Evolutionary conservation across 306 rosid genomes (phyloP).

Genomic region (Casuarina cunninghamiana): DNA sequence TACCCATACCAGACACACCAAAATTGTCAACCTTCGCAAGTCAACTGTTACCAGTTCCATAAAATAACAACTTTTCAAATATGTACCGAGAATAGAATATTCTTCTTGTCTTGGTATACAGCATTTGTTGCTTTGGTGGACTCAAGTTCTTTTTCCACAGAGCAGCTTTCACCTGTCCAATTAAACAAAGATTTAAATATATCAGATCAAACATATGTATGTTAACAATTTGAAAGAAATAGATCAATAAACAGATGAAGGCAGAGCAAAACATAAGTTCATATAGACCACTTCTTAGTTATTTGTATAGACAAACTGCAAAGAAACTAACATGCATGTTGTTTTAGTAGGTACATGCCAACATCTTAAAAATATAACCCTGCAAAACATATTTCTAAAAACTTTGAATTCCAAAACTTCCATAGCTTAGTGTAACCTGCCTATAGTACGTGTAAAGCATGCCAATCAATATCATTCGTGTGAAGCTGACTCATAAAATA

Average conservation of each 20-base stretch:
- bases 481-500: neutral
- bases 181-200: constrained; percentile 2
- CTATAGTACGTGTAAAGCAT: neutral
- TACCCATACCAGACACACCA: constrained; percentile 2
- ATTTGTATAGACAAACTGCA: no score
- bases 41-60: constrained; percentile 10
- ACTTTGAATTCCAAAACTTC: neutral
- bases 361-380: neutral
- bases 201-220: constrained; percentile 5
- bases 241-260: neutral
- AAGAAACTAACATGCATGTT: neutral
- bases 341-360: neutral
- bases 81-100: constrained; percentile 86
- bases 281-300: neutral
- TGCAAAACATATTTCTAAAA: neutral
- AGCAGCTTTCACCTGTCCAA: constrained; percentile 89
- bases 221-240: neutral
- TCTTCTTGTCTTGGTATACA: constrained; percentile 98
- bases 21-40: constrained; percentile 10
- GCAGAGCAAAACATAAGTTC: neutral
- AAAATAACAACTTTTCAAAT: constrained; percentile 25
- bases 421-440: neutral
- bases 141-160: constrained; percentile 87
- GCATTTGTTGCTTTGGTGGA: constrained; percentile 73
- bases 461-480: neutral